Evolutionary conservation across 441 rosid species (phyloP).

Genomic region (Dalechampia spathulata): DNA sequence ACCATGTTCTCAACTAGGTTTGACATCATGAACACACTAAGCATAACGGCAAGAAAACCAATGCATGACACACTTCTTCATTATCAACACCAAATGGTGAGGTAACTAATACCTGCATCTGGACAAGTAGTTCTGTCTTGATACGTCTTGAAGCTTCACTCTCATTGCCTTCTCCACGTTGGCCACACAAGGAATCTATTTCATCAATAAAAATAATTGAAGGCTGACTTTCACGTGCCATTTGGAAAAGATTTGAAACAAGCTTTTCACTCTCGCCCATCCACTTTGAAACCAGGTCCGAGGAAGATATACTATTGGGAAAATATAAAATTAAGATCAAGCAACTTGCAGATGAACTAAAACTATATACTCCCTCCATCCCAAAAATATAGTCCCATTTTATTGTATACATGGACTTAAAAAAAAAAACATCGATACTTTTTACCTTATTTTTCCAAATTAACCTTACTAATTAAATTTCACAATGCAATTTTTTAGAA

Average conservation of each 20-base stretch:
- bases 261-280: slow-evolving; percentile 99
- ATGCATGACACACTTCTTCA: background rate
- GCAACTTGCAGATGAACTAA: background rate
- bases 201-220: slow-evolving; percentile 95
- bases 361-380: no score
- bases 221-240: slow-evolving; percentile 99
- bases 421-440: no score
- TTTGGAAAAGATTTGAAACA: slow-evolving; percentile 91
- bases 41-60: background rate
- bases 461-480: no score
- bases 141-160: slow-evolving; percentile 99
- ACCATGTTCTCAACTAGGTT: background rate
- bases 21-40: background rate
- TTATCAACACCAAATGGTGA: background rate
- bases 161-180: slow-evolving; percentile 98
- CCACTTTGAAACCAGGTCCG: slow-evolving; percentile 99
- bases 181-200: slow-evolving; percentile 96
- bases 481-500: no score
- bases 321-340: background rate
- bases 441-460: no score
- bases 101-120: slow-evolving; percentile 75
- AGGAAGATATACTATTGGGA: slow-evolving; percentile 66
- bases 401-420: no score
- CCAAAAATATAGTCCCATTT: no score
- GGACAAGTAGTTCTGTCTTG: slow-evolving; percentile 98